These are phyloP conservation scores for Nasturtium officinale DNA, from an alignment of 345 rosid species.

Conservation along the genomic window DNA sequence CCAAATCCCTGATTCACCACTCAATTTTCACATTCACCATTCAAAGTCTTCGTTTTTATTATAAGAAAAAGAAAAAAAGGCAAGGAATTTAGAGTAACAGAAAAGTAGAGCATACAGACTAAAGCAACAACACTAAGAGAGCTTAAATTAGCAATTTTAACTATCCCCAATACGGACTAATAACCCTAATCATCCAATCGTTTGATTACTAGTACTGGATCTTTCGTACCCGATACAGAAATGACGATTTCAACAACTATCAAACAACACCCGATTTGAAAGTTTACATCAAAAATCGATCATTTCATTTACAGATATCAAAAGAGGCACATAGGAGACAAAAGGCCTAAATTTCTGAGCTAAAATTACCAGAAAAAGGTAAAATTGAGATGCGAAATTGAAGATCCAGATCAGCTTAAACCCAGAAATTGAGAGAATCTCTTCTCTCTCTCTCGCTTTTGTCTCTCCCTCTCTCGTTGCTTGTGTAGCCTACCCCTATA, in stretches of 20 bases:
- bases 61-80: background rate
- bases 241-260: background rate
- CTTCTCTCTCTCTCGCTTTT: background rate
- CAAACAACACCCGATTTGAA: conserved; percentile 22
- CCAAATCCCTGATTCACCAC: background rate
- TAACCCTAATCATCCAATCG: conserved; percentile 36
- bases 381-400: conserved; percentile 22
- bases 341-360: conserved; percentile 19
- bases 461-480: conserved; percentile 20
- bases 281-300: background rate
- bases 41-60: background rate
- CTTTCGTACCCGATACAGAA: conserved; percentile 22
- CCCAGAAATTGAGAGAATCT: conserved; percentile 42
- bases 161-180: conserved; percentile 22
- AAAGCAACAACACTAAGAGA: conserved; percentile 4
- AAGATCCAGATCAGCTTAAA: conserved; percentile 42
- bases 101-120: conserved; percentile 5
- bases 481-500: conserved; percentile 32
- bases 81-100: background rate
- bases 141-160: conserved; percentile 32
- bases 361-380: background rate
- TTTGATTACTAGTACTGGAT: conserved; percentile 22
- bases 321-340: background rate
- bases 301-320: conserved; percentile 11
- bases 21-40: conserved; percentile 15